These are phyloP conservation scores for Leccinum truebloodii DNA, from an alignment of 768 basidiomycete genomes.

Conservation along the genomic window DNA sequence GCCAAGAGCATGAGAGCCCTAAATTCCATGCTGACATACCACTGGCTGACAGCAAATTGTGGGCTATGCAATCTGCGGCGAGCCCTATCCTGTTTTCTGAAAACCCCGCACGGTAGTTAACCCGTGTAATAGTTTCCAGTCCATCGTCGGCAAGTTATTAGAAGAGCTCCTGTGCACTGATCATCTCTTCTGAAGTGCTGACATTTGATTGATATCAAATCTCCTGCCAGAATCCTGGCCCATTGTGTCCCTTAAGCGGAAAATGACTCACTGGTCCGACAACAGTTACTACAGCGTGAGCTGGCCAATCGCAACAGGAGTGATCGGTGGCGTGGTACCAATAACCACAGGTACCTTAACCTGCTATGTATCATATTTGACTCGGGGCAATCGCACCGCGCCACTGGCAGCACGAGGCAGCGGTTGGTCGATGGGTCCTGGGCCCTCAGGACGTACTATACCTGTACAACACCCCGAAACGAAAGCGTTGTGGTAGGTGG, in stretches of 20 bases:
- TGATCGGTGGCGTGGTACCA: slow-evolving; percentile 50
- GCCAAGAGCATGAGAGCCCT: slow-evolving; percentile 1
- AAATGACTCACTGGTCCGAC: slow-evolving; percentile 39
- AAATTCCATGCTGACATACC: slow-evolving; percentile 2
- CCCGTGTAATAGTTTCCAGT: slow-evolving; percentile 49
- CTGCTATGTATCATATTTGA: neutral
- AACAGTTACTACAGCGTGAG: slow-evolving; percentile 36
- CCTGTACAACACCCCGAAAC: neutral
- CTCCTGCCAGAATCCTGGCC: slow-evolving; percentile 34
- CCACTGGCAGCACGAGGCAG: neutral
- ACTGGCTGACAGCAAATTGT: slow-evolving; percentile 25
- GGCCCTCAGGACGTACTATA: neutral
- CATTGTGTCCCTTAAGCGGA: slow-evolving; percentile 43
- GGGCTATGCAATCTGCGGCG: slow-evolving; percentile 49
- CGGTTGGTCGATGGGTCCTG: neutral
- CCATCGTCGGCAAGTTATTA: slow-evolving; percentile 53
- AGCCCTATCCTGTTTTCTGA: slow-evolving; percentile 52
- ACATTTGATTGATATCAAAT: slow-evolving; percentile 37
- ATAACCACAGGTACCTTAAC: neutral
- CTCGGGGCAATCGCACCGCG: neutral
- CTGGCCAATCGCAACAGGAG: slow-evolving; percentile 46
- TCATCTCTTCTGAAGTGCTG: slow-evolving; percentile 43
- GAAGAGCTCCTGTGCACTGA: neutral
- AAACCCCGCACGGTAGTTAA: slow-evolving; percentile 46
- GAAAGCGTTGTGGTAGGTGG: slow-evolving; percentile 37